phyloP scores from a whole-genome alignment of 192 early-diverging fungal genomes.

The Glomus cerebriforme region DNA sequence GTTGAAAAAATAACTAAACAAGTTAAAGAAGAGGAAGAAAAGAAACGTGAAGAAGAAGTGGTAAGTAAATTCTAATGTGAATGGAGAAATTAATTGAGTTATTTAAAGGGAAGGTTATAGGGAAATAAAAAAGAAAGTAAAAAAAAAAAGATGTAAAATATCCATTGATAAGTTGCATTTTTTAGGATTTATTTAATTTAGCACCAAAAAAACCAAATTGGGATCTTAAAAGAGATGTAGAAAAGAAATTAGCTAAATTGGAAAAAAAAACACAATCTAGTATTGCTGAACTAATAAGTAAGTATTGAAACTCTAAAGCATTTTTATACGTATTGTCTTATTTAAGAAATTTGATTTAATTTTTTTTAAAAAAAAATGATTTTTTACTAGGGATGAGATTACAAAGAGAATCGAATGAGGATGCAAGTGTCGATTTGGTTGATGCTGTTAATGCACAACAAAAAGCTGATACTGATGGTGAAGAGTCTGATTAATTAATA shows the following conservation, averaged over 20 bases:
- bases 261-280: constrained; percentile 70
- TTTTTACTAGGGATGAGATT: constrained; percentile 34
- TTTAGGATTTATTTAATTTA: constrained; percentile 74
- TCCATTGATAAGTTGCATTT: background rate
- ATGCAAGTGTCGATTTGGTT: constrained; percentile 33
- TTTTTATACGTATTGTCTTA: background rate
- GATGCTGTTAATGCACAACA: constrained; percentile 38
- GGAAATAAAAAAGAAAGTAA: background rate
- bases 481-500: constrained; percentile 23
- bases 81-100: background rate
- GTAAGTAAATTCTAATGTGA: constrained; percentile 47
- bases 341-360: background rate
- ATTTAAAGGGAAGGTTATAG: background rate
- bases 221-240: constrained; percentile 88
- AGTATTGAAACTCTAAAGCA: constrained; percentile 27
- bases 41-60: constrained; percentile 60
- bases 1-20: constrained; percentile 53
- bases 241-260: constrained; percentile 71
- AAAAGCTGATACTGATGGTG: constrained; percentile 13
- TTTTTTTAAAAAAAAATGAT: no score
- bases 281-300: constrained; percentile 77
- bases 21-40: constrained; percentile 55
- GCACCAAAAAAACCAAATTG: constrained; percentile 88
- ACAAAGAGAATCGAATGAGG: constrained; percentile 25
- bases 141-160: background rate